These are phyloP conservation scores for Neonectria coccinea DNA, from an alignment of 2,329 filamentous ascomycete genomes.

Conservation along the genomic window DNA sequence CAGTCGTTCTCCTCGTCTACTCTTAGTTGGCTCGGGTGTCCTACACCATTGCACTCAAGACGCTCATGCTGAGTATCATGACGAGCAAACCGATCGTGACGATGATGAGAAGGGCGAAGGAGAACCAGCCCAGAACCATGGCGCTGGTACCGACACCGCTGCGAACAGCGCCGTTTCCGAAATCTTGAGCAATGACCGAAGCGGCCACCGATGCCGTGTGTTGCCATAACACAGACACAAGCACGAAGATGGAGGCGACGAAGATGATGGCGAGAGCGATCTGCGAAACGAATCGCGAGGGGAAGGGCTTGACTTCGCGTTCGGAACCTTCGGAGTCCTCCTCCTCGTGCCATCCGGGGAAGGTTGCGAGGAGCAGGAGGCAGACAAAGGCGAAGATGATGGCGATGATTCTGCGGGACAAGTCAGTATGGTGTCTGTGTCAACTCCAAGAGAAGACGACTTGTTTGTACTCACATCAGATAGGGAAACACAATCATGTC, in stretches of 20 bases:
- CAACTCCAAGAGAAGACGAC: too few relatives aligned
- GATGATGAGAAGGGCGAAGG: constrained; percentile 91
- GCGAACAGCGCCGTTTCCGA: constrained; percentile 88
- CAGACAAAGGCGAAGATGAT: constrained; percentile 98
- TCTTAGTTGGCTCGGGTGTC: constrained; percentile 28
- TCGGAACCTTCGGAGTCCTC: constrained; percentile 83
- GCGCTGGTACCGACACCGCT: constrained; percentile 92
- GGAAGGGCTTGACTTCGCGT: constrained; percentile 93
- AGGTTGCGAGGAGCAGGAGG: constrained; percentile 93
- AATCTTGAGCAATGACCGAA: constrained; percentile 90
- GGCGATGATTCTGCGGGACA: constrained; percentile 81
- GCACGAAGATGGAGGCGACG: constrained; percentile 75
- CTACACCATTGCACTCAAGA: constrained; percentile 72
- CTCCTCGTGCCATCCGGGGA: constrained; percentile 97
- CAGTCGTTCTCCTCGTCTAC: constrained; percentile 30
- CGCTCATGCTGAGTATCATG: constrained; percentile 94
- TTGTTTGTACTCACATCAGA: constrained; percentile 75
- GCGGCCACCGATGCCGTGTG: constrained; percentile 97
- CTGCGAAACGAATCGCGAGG: constrained; percentile 91
- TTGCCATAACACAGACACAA: constrained; percentile 86
- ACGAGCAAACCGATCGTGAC: constrained; percentile 95
- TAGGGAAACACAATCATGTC: constrained; percentile 99
- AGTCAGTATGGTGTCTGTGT: constrained; percentile 13
- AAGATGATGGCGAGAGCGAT: constrained; percentile 94
- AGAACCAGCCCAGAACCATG: constrained; percentile 98